Evolutionary conservation across 73 alveolate species (phyloP), one percentile per base, ranked within the genome.

Genomic region (Blepharisma stoltei): DNA sequence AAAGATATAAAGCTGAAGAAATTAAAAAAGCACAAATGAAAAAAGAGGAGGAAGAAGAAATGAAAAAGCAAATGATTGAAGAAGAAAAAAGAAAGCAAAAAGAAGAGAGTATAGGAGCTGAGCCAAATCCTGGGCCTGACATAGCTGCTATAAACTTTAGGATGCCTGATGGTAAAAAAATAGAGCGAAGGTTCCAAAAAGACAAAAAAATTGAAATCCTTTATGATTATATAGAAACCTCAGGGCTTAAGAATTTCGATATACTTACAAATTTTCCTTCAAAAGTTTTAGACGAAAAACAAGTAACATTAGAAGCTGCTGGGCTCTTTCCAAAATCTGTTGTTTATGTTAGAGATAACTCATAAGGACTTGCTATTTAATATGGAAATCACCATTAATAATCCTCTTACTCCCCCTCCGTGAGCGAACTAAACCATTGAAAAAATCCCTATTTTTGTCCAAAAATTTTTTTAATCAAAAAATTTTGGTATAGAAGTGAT

Each of bases 91-190:
- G 52, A 27, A 21, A 37, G 14, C 14, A 4, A 27, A 25, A 60
- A 60, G 76, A 60, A 60, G 52, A 27, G 76, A 20, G 14, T 9
- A 1, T 60, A 9, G 41, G 49, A 60, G 49, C 14, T 1, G 76
- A 60, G 4, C 55, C 41, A 60, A 21, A 60, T 25, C 21, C 49
- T 25, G 76, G 49, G 49, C 55, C 4, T 1, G 41, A 60, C 3
- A 27, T 25, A 11, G 52, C 76, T 21, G 3, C 14, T n/a, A 60
- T 60, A 25, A 37, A 2, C 21, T 25, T 60, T 60, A 60, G 76
- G 4, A n/a, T 60, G 37, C 76, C 76, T 25, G 37, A 11, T 9
- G 76, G 76, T 2, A 21, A 60, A 60, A 60, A 60, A 60, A 9
- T 60, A 0, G 41, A 60, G 4, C 14, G 76, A 60, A 60, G 76